phyloP scores from a whole-genome alignment of 129 eudicot species.

The Dittrichia graveolens region DNA sequence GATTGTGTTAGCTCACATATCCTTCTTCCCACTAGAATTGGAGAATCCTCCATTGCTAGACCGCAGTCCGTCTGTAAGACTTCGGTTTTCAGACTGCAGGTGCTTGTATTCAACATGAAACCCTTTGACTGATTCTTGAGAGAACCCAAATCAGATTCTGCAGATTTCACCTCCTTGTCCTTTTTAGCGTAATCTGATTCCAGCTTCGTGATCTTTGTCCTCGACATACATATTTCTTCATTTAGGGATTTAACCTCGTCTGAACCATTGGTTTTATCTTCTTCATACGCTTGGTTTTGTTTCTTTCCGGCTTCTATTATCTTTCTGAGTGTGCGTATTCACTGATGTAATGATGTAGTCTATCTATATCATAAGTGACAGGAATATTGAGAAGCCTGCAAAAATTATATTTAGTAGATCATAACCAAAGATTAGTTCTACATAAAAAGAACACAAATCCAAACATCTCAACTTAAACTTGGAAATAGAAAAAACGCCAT shows the following conservation, averaged over 20 bases:
- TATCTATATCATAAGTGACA: constrained; percentile 34
- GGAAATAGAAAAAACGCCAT: too few species aligned
- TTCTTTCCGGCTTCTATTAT: constrained; percentile 39
- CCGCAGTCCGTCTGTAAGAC: constrained; percentile 29
- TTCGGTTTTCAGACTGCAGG: constrained; percentile 49
- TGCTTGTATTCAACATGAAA: background rate
- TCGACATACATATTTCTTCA: constrained; percentile 6
- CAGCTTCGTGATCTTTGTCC: constrained; percentile 15
- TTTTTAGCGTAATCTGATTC: constrained; percentile 26
- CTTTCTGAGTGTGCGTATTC: constrained; percentile 25
- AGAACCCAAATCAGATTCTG: background rate
- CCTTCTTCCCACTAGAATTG: constrained; percentile 50
- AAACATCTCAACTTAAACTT: too few species aligned
- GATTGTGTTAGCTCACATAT: constrained; percentile 20
- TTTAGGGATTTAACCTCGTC: constrained; percentile 15
- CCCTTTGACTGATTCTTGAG: too few species aligned
- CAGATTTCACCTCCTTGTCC: constrained; percentile 7
- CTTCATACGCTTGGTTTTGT: constrained; percentile 33
- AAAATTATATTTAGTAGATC: background rate
- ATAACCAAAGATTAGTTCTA: too few species aligned
- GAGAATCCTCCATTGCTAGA: constrained; percentile 29
- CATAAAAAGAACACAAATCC: too few species aligned
- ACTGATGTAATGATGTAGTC: constrained; percentile 29
- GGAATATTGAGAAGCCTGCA: constrained; percentile 39
- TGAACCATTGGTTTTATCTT: constrained; percentile 4